Evolutionary conservation across 2,329 filamentous ascomycete genomes (phyloP), one percentile per base, ranked within the genome.

Genomic region (Clarireedia sp.): DNA sequence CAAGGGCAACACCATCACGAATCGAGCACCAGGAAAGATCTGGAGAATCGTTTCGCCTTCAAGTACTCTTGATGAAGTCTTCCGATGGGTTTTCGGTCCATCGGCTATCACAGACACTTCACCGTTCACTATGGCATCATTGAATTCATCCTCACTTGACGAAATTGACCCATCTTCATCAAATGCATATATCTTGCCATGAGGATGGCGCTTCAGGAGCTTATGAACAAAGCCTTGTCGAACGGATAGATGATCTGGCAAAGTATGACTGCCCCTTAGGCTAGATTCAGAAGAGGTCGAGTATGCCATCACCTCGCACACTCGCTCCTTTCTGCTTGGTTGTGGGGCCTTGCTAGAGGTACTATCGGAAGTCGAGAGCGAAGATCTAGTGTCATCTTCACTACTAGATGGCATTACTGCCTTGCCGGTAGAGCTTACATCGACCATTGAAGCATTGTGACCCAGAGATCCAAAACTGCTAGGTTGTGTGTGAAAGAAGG

Each of bases 1-100:
- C 0, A 79, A 59, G 0, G 77, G 77, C 0, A 78, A 63, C 17
- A 79, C 70, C 0, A 71, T 71, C 0, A 79, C 68, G 12, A 73
- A 76, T 5, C 75, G 68, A 0, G 74, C 74, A 0, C 68, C 69
- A 0, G 75, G 71, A 12, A 79, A 51, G 7, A 56, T 46, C n/a
- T 36, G 3, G 10, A 46, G 33, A 16, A 56, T 17, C 5, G 49
- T 44, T 47, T 41, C 23, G 1, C 48, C 54, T 53, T 54, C 54
- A 10, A 23, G n/a, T 8, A 37, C 41, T 29, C 7, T 54, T 9
- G 26, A 33, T 2, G 54, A 36, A 21, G 19, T 36, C 14, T 14
- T 41, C 5, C 10, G 19, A 9, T 3, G 17, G 12, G 5, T 7
- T 47, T 19, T 16, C 16, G 6, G 6, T 23, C 2, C 5, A 19